Evolutionary conservation across 2,329 filamentous ascomycete genomes (phyloP), one percentile per base, ranked within the genome.

Genomic region (Ceratocystis destructans): DNA sequence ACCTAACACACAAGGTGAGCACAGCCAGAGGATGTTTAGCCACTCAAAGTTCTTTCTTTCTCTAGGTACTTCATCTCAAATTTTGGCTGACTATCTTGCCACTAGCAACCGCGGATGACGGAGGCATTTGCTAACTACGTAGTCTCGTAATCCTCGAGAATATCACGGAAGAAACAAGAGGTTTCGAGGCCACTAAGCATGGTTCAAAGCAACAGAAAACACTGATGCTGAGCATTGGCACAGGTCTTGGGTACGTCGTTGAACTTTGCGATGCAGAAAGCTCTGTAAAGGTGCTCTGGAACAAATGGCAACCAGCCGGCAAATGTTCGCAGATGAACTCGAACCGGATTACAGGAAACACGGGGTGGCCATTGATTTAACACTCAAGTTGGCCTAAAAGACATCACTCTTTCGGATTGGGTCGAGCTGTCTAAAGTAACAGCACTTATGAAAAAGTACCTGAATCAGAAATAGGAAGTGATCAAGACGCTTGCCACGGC

Each of bases 381-480:
- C 44, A 72, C 73, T 1, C 70, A 72, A 15, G 67, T 66, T n/a
- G 73, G 73, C 6, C 63, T 74, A 6, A 45, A 71, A 44, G 69
- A 72, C 59, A 64, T 72, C 22, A 70, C 67, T 0, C 59, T 73
- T 6, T 69, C 71, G 0, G 71, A 73, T 33, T 73, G 71, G 71
- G 62, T 71, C 31, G 71, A 71, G 61, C 41, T 65, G 5, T 70
- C 68, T 46, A 62, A n/a, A n/a, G 71, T 72, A 20, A 68, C 69
- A 3, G 67, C 70, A 37, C 71, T 71, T 33, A 71, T 70, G 1
- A 41, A 55, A 12, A 71, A 69, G 45, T 72, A 71, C 61, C 31
- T 72, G 5, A 65, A 25, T 1, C 66, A 70, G 7, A 68, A 25
- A 5, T 3, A 53, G 22, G 7, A 20, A 3, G 46, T 7, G 1